phyloP scores from a whole-genome alignment of 2,329 filamentous ascomycete genomes.

The Thermomyces lanuginosus region DNA sequence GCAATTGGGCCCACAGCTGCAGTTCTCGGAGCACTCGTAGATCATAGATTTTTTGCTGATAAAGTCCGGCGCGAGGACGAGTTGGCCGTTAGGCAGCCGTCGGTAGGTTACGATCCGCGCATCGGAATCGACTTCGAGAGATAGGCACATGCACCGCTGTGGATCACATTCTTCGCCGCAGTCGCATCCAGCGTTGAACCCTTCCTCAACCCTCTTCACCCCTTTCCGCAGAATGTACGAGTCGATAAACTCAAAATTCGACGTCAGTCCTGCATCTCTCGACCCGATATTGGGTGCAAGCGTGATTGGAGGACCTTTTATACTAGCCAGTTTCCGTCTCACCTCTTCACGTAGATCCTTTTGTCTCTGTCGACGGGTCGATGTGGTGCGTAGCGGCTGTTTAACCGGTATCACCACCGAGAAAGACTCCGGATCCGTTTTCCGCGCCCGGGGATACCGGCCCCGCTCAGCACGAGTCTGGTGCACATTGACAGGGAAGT shows the following conservation, averaged over 20 bases:
- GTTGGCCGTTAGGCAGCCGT: slow-evolving; percentile 7
- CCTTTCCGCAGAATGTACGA: slow-evolving; percentile 20
- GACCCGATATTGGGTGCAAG: slow-evolving; percentile 8
- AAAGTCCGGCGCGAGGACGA: slow-evolving; percentile 17
- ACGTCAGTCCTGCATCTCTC: slow-evolving; percentile 12
- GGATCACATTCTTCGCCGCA: slow-evolving; percentile 15
- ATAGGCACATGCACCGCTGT: slow-evolving; percentile 15
- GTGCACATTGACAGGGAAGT: slow-evolving; percentile 5
- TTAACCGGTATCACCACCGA: background rate
- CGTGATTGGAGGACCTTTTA: slow-evolving; percentile 16
- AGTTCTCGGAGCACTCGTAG: slow-evolving; percentile 25
- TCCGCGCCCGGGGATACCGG: slow-evolving; percentile 4
- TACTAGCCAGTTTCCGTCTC: slow-evolving; percentile 11
- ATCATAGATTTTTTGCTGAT: slow-evolving; percentile 21
- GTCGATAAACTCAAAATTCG: slow-evolving; percentile 25
- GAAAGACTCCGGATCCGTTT: background rate
- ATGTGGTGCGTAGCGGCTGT: background rate
- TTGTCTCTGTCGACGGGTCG: background rate
- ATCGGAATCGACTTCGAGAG: slow-evolving; percentile 15
- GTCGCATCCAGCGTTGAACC: slow-evolving; percentile 19
- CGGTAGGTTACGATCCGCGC: slow-evolving; percentile 18
- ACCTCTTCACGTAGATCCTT: slow-evolving; percentile 9
- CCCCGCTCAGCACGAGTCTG: slow-evolving; percentile 3
- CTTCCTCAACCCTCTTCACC: slow-evolving; percentile 12
- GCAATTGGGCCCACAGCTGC: slow-evolving; percentile 20